These are phyloP conservation scores for Solanum pimpinellifolium DNA, from an alignment of 257 asterid species.

Conservation along the genomic window DNA sequence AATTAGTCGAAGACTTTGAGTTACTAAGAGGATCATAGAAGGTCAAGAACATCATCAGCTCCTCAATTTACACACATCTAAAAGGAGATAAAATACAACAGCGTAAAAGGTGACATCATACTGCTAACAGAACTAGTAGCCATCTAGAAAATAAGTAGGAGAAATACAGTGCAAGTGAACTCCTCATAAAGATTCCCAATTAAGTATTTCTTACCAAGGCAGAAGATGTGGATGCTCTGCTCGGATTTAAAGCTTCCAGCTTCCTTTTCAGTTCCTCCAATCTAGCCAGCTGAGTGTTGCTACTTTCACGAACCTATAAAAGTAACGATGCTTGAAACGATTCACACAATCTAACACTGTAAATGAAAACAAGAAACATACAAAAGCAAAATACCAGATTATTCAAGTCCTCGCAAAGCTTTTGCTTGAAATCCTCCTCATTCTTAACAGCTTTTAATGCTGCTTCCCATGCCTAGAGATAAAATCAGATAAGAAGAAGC, in stretches of 20 bases:
- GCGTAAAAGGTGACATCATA: neutral
- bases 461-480: constrained; percentile 65
- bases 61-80: neutral
- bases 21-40: neutral
- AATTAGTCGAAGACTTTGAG: neutral
- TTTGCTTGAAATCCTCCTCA: constrained; percentile 64
- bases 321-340: neutral
- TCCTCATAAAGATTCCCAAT: neutral
- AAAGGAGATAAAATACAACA: neutral
- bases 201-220: constrained; percentile 33
- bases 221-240: constrained; percentile 39
- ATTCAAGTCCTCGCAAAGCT: constrained; percentile 65
- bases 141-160: neutral
- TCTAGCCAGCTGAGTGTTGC: constrained; percentile 62
- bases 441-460: constrained; percentile 60
- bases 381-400: constrained; percentile 35
- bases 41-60: neutral
- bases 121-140: neutral
- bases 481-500: neutral
- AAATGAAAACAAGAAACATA: neutral
- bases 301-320: constrained; percentile 76
- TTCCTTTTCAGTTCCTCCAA: constrained; percentile 88
- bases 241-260: constrained; percentile 78
- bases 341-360: neutral
- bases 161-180: neutral